These are phyloP conservation scores for Trichosanthes truncata DNA, from an alignment of 306 rosid species.

Conservation along the genomic window DNA sequence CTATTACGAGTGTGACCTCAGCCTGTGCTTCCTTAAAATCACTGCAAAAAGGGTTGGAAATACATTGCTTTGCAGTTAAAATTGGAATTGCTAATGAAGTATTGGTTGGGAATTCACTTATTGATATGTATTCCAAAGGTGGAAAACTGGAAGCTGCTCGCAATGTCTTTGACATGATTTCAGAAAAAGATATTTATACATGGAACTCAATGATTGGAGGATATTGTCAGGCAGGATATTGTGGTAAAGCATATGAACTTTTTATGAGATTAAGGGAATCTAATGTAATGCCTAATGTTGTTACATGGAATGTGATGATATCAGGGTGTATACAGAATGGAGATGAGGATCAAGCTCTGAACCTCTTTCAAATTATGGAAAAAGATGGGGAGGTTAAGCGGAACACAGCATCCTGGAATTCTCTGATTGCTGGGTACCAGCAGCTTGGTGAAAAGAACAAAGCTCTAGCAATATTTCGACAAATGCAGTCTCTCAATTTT, in stretches of 20 bases:
- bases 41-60: constrained; percentile 47
- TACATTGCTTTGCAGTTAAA: constrained; percentile 64
- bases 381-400: constrained; percentile 61
- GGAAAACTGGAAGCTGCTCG: constrained; percentile 71
- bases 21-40: constrained; percentile 67
- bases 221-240: constrained; percentile 73
- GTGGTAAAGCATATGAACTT: constrained; percentile 80
- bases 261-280: constrained; percentile 76
- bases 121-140: constrained; percentile 83
- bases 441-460: constrained; percentile 61
- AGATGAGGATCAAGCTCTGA: constrained; percentile 67
- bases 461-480: constrained; percentile 63
- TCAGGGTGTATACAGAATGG: constrained; percentile 79
- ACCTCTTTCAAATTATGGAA: constrained; percentile 72
- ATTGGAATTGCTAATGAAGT: constrained; percentile 31
- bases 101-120: constrained; percentile 58
- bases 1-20: constrained; percentile 56
- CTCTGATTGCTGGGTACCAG: constrained; percentile 69
- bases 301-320: constrained; percentile 86
- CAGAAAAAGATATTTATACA: constrained; percentile 62
- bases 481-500: constrained; percentile 53
- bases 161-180: constrained; percentile 45
- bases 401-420: constrained; percentile 79
- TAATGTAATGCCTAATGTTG: constrained; percentile 52
- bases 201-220: constrained; percentile 97